Evolutionary conservation across 352 stramenopile genomes (phyloP).

Genomic region (Globisporangium iwayamae): DNA sequence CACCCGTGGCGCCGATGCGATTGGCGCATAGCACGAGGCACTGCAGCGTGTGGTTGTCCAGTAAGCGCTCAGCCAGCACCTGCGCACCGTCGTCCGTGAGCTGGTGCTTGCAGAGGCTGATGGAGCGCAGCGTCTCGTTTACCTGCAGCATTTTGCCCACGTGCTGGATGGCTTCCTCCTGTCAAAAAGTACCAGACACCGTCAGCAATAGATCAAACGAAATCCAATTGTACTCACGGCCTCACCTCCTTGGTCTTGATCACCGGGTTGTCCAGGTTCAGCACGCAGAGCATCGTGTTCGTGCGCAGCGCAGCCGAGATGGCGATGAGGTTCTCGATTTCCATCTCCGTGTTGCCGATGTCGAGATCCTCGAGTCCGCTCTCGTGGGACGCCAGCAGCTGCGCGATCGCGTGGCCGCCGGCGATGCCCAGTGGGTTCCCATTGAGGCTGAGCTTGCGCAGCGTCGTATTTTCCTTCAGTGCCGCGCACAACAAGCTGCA

Average conservation of each 20-base stretch:
- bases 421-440: conserved; percentile 47
- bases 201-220: neutral
- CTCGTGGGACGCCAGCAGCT: conserved; percentile 29
- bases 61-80: conserved; percentile 63
- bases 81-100: conserved; percentile 66
- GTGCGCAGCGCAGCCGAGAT: conserved; percentile 46
- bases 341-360: conserved; percentile 50
- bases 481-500: conserved; percentile 50
- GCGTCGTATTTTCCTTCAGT: conserved; percentile 29
- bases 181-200: neutral
- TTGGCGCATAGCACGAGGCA: conserved; percentile 61
- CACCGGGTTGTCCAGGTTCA: conserved; percentile 67
- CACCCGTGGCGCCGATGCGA: conserved; percentile 54
- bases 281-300: conserved; percentile 31
- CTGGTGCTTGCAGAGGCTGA: conserved; percentile 71
- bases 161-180: conserved; percentile 67
- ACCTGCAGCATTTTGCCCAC: conserved; percentile 75
- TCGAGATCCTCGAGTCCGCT: conserved; percentile 47
- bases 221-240: too few relatives aligned
- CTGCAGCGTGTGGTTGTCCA: conserved; percentile 62
- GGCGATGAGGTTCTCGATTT: conserved; percentile 64
- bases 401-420: conserved; percentile 50
- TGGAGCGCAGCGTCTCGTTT: conserved; percentile 46
- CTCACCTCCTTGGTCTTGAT: conserved; percentile 46
- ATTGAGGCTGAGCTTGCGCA: conserved; percentile 44